A percentile compares a stretch with the other conserved stretches of the same genome.
These are phyloP conservation scores for Aspergillus wentii DNA, from an alignment of 495 filamentous ascomycete species.

Conservation along the genomic window DNA sequence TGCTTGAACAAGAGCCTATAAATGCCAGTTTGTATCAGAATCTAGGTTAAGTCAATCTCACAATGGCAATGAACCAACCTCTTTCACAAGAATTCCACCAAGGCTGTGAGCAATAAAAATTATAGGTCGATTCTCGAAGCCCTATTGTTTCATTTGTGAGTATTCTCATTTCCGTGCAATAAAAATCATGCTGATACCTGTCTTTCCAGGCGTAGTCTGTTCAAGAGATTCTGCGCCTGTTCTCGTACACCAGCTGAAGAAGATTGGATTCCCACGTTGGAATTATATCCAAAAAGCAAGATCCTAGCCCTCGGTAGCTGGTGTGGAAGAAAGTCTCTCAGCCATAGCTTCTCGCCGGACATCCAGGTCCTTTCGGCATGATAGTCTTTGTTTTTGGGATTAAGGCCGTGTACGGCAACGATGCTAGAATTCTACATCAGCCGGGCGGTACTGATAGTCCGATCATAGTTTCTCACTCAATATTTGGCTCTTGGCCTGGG, in stretches of 20 bases:
- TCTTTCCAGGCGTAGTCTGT: constrained; percentile 13
- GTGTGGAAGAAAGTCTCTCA: constrained; percentile 30
- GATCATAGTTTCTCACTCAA: constrained; percentile 4
- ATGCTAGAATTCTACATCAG: constrained; percentile 24
- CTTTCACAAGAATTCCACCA: constrained; percentile 12
- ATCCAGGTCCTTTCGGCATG: constrained; percentile 29
- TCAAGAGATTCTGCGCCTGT: constrained; percentile 24
- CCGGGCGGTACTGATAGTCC: not conserved
- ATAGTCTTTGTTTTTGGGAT: constrained; percentile 14
- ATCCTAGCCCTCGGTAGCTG: constrained; percentile 25
- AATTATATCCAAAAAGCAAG: constrained; percentile 33
- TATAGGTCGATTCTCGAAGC: constrained; percentile 7
- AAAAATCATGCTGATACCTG: not conserved
- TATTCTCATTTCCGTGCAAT: not conserved
- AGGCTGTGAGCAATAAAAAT: constrained; percentile 14
- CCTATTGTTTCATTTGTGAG: not conserved
- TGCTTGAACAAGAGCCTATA: constrained; percentile 15
- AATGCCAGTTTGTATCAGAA: too few relatives aligned
- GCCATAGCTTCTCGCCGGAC: constrained; percentile 23
- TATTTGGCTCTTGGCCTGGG: constrained; percentile 4
- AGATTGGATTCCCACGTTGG: constrained; percentile 23
- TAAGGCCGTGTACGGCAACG: constrained; percentile 41
- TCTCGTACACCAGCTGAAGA: constrained; percentile 23
- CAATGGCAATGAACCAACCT: not conserved
- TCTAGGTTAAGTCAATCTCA: not conserved